Evolutionary conservation across 1,284 basidiomycete species (phyloP), one percentile per base, ranked within the genome.

Genomic region (Phlebopus sp.): DNA sequence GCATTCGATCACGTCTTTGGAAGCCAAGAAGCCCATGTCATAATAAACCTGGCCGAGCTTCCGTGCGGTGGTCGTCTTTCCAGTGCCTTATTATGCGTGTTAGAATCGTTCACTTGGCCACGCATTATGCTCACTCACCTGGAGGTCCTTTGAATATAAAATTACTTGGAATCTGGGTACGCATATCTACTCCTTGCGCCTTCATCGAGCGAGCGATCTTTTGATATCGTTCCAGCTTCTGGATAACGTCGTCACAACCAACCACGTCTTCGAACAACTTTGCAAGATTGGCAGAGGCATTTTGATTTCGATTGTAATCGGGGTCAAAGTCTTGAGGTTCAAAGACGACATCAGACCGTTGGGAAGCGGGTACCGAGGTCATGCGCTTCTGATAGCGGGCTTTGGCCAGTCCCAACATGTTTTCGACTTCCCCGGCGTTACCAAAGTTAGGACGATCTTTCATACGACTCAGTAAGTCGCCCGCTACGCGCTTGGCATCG

Each of bases 71-170:
- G 72, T 75, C 1, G 74, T 75, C 55, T 74, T 74, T 32, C 72
- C 74, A 1, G 74, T 74, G 2, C 62, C 64, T 63, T 67, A 1
- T 59, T 62, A 6, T 66, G 67, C 1, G 66, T 69, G 48, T 69
- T 69, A 17, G n/a, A 3, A 31, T 30, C 14, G 5, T 19, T 21
- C n/a, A 44, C 30, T 8, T 5, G 10, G 9, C 19, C 10, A 2
- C 30, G 14, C 8, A 42, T 11, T 7, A 4, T 32, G 10, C 17
- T 6, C 10, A 42, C 59, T 46, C 53, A 79, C 82, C 83, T 55
- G 84, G 84, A 6, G 84, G 84, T 0, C 84, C 84, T 54, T 81
- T 86, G 70, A 86, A 86, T 3, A 86, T 69, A 54, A 85, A 86
- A 48, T 74, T 83, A 5, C 78, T 86, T 0, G 84, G 83, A 17